Percentiles rank a stretch among this genome's conserved stretches.
Conservation (phyloP, 2,329 filamentous ascomycete species). For the Alternaria consortialis region DNA sequence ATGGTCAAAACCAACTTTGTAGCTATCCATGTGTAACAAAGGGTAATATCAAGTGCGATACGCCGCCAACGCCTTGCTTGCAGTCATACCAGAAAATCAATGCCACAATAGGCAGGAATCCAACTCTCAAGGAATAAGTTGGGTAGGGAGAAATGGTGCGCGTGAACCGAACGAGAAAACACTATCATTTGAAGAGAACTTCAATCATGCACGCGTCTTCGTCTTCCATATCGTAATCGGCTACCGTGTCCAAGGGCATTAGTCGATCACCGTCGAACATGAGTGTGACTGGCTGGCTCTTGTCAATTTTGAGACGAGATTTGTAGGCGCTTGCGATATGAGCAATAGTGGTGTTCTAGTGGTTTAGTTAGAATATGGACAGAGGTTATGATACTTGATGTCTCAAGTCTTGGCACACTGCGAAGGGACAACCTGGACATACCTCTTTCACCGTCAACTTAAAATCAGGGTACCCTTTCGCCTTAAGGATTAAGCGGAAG, state of each 20-base stretch:
- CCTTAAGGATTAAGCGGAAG: conserved; percentile 62
- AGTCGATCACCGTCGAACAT: conserved; percentile 52
- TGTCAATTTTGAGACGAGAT: conserved; percentile 27
- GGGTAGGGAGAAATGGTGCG: not conserved
- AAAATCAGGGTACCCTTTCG: conserved; percentile 61
- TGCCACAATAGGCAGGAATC: not conserved
- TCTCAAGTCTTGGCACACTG: not conserved
- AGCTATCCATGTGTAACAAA: not conserved
- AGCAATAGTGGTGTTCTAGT: conserved; percentile 42
- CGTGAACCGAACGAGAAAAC: not conserved
- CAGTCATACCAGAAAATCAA: not conserved
- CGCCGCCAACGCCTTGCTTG: conserved; percentile 16
- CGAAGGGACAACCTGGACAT: conserved; percentile 29
- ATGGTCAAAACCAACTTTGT: not conserved
- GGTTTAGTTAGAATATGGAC: conserved; percentile 17
- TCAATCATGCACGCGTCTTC: conserved; percentile 51
- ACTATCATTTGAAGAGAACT: conserved; percentile 45
- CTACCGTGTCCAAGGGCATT: conserved; percentile 43
- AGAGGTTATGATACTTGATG: not conserved
- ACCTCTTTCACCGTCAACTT: conserved; percentile 60
- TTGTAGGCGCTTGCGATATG: conserved; percentile 45
- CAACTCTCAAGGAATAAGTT: not conserved
- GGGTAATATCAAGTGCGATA: not conserved
- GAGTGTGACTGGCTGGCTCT: conserved; percentile 43
- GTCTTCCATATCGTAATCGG: conserved; percentile 49